A percentile compares a stretch with the other conserved stretches of the same genome.
These are phyloP conservation scores for Lipomyces starkeyi DNA, from an alignment of 805 yeast species.

Conservation along the genomic window DNA sequence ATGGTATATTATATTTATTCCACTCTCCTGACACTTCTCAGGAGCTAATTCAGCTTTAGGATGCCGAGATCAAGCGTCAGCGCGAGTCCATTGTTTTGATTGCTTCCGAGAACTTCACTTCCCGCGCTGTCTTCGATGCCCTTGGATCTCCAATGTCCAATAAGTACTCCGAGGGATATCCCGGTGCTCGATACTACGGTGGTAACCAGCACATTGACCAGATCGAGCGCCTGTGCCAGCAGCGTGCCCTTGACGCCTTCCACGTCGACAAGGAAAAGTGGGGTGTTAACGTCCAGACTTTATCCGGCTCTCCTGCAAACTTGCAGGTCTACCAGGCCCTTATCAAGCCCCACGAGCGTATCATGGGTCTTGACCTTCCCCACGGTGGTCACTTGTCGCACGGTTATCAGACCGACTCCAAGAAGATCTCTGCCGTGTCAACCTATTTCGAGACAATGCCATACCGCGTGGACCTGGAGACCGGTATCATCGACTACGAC, in stretches of 20 bases:
- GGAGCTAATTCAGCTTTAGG: slow-evolving; percentile 16
- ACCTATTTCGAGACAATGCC: slow-evolving; percentile 99
- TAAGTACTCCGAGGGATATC: slow-evolving; percentile 99
- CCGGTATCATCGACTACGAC: slow-evolving; percentile 96
- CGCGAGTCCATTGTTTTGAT: slow-evolving; percentile 90
- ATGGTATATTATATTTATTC: slow-evolving; percentile 35
- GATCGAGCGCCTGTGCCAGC: slow-evolving; percentile 89
- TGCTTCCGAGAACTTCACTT: slow-evolving; percentile 97
- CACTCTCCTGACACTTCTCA: neutral
- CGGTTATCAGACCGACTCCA: slow-evolving; percentile 93
- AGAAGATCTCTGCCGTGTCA: slow-evolving; percentile 94
- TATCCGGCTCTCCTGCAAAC: slow-evolving; percentile 98
- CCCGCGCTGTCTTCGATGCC: slow-evolving; percentile 93
- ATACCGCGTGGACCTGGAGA: slow-evolving; percentile 86
- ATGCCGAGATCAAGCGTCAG: slow-evolving; percentile 87
- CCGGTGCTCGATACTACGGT: slow-evolving; percentile 98
- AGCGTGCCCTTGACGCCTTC: slow-evolving; percentile 93
- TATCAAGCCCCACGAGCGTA: slow-evolving; percentile 92
- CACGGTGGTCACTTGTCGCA: slow-evolving; percentile 99
- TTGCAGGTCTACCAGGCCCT: slow-evolving; percentile 95
- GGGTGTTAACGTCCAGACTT: slow-evolving; percentile 98
- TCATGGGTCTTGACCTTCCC: slow-evolving; percentile 98
- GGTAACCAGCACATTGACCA: slow-evolving; percentile 97
- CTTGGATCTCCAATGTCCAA: slow-evolving; percentile 98
- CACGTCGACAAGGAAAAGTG: slow-evolving; percentile 77